A percentile compares a stretch with the other conserved stretches of the same genome.
These are phyloP conservation scores for Cercospora sojina DNA, from an alignment of 2,329 filamentous ascomycete species.

Conservation along the genomic window DNA sequence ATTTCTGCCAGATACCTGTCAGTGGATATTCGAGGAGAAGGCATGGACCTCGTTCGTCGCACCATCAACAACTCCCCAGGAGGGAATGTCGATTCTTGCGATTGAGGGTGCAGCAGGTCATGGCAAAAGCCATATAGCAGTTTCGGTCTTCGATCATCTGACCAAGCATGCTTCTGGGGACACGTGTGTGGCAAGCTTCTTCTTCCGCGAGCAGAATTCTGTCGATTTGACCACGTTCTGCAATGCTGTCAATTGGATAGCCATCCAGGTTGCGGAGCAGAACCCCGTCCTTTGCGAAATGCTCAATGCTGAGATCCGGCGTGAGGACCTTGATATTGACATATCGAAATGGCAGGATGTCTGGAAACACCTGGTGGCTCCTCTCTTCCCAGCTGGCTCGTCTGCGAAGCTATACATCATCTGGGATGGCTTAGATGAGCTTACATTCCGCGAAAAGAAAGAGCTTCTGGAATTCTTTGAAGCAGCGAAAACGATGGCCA, in stretches of 20 bases:
- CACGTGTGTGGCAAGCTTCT: constrained; percentile 4
- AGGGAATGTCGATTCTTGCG: constrained; percentile 1
- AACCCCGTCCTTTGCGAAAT: constrained; percentile 4
- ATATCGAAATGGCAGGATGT: neutral
- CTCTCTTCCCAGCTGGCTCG: constrained; percentile 4
- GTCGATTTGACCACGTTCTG: neutral
- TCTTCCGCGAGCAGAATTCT: constrained; percentile 9
- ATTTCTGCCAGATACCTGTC: constrained; percentile 9
- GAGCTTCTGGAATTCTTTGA: constrained; percentile 2
- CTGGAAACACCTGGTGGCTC: constrained; percentile 3
- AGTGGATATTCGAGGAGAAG: constrained; percentile 8
- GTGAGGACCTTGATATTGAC: constrained; percentile 10
- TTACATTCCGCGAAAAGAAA: neutral
- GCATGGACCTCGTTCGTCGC: neutral
- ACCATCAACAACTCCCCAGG: neutral
- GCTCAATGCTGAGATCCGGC: constrained; percentile 9
- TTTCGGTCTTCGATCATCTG: neutral
- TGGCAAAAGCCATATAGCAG: constrained; percentile 10
- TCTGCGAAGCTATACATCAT: constrained; percentile 5
- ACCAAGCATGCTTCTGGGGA: neutral
- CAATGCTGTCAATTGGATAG: constrained; percentile 7
- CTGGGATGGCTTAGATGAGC: constrained; percentile 12
- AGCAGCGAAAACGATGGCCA: neutral
- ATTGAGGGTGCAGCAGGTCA: constrained; percentile 2
- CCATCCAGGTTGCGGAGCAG: constrained; percentile 6